Percentiles rank a stretch among this genome's conserved stretches.
Evolutionary conservation across 192 early-diverging fungal genomes (phyloP).

Genomic region (Coemansia pectinata): DNA sequence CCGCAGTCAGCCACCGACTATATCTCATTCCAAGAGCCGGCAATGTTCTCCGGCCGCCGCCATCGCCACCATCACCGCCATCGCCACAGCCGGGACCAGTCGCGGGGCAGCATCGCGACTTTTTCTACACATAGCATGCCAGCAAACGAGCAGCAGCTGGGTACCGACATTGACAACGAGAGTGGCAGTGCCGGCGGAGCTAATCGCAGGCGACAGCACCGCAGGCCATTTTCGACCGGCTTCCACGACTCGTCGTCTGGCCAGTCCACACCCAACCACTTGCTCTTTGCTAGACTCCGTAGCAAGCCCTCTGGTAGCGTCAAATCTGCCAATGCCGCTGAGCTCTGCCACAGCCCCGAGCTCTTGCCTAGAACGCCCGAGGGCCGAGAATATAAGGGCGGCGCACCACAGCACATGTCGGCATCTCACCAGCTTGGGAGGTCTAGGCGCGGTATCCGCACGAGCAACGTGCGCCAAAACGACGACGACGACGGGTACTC

Average conservation of each 20-base stretch:
- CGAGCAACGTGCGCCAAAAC: neutral
- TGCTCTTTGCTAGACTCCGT: conserved; percentile 20
- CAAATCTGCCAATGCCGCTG: conserved; percentile 3
- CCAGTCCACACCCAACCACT: conserved; percentile 28
- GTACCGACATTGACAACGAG: neutral
- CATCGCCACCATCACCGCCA: neutral
- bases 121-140: conserved; percentile 1
- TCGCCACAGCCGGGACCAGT: conserved; percentile 1
- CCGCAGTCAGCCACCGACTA: neutral
- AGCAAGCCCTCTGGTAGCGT: conserved; percentile 12
- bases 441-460: neutral
- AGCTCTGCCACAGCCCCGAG: conserved; percentile 9
- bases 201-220: conserved; percentile 8
- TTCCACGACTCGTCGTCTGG: conserved; percentile 34
- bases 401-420: neutral
- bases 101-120: neutral
- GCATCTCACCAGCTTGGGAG: conserved; percentile 1
- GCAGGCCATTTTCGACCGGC: conserved; percentile 10
- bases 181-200: conserved; percentile 1
- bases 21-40: neutral
- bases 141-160: neutral
- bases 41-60: neutral
- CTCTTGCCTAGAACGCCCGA: conserved; percentile 4
- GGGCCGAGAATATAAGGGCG: neutral
- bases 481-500: neutral